phyloP scores from a whole-genome alignment of 2,329 filamentous ascomycete species.

The Aspergillus sp. region DNA sequence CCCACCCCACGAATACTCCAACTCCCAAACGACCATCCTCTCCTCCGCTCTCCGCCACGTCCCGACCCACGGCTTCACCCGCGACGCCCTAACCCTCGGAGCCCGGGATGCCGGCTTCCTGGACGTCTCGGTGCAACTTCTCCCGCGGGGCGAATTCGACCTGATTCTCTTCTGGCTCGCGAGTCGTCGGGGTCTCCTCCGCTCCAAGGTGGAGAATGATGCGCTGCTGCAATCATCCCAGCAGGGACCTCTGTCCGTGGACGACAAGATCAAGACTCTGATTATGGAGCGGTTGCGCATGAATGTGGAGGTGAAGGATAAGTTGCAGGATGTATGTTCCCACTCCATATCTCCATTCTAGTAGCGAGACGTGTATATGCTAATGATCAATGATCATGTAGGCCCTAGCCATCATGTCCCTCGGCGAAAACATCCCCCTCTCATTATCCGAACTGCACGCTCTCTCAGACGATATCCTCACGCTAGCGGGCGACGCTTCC shows the following conservation, averaged over 20 bases:
- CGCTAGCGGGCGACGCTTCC: conserved; percentile 75
- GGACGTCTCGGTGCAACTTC: conserved; percentile 79
- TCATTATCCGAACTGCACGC: conserved; percentile 77
- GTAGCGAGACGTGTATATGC: too few relatives aligned
- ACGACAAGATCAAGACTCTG: conserved; percentile 68
- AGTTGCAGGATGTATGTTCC: conserved; percentile 77
- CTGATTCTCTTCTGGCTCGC: conserved; percentile 62
- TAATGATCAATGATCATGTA: conserved; percentile 38
- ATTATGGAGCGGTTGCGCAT: conserved; percentile 75
- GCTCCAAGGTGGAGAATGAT: conserved; percentile 36
- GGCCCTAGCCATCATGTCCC: conserved; percentile 88
- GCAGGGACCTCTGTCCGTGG: conserved; percentile 47
- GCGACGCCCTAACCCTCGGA: conserved; percentile 70
- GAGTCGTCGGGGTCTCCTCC: conserved; percentile 41
- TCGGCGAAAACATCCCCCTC: conserved; percentile 72
- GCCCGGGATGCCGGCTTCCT: conserved; percentile 83
- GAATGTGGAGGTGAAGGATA: conserved; percentile 70
- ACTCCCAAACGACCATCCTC: conserved; percentile 73
- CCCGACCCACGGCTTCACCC: conserved; percentile 79
- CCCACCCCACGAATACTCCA: conserved; percentile 59
- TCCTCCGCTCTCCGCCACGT: conserved; percentile 77
- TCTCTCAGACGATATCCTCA: conserved; percentile 91
- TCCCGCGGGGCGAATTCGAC: conserved; percentile 77
- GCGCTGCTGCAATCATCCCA: conserved; percentile 27
- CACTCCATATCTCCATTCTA: too few relatives aligned